Percentiles rank a stretch among this genome's conserved stretches.
These are phyloP conservation scores for Hippophae gyantsensis DNA, from an alignment of 306 rosid genomes.

Conservation along the genomic window DNA sequence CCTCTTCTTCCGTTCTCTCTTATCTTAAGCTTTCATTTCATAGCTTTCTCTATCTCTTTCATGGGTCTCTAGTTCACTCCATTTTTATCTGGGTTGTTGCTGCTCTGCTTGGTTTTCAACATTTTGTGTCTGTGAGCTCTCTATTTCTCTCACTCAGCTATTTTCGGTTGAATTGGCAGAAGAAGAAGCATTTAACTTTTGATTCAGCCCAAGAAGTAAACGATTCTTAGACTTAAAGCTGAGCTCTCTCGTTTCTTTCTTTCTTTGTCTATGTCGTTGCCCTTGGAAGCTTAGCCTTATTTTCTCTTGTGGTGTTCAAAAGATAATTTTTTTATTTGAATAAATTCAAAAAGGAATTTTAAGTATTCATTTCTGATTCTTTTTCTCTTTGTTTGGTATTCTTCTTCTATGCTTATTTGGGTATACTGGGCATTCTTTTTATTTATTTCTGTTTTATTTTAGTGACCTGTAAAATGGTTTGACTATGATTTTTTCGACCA, in stretches of 20 bases:
- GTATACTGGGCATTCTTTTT: conserved; percentile 6
- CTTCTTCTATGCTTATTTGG: conserved; percentile 19
- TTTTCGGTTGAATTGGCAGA: conserved; percentile 24
- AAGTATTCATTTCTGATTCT: conserved; percentile 3
- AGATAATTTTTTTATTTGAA: neutral
- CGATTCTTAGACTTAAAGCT: conserved; percentile 36
- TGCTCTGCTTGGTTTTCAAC: conserved; percentile 22
- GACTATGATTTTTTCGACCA: conserved; percentile 53
- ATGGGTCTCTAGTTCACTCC: neutral
- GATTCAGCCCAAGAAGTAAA: conserved; percentile 28
- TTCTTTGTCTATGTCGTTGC: conserved; percentile 10
- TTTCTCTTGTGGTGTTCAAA: conserved; percentile 18
- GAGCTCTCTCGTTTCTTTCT: conserved; percentile 28
- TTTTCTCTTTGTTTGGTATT: neutral
- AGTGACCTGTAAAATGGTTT: conserved; percentile 24
- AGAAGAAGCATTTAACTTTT: conserved; percentile 26
- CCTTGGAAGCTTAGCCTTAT: neutral
- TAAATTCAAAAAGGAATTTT: conserved; percentile 11
- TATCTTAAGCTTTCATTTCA: no score
- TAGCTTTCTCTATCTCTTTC: neutral
- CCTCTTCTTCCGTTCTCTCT: neutral
- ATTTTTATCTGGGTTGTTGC: neutral
- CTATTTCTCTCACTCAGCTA: conserved; percentile 4
- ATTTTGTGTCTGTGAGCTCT: conserved; percentile 15
- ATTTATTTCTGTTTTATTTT: neutral